Base-by-base conservation (phyloP, 306 rosid species). In the Trifolium repens region DNA sequence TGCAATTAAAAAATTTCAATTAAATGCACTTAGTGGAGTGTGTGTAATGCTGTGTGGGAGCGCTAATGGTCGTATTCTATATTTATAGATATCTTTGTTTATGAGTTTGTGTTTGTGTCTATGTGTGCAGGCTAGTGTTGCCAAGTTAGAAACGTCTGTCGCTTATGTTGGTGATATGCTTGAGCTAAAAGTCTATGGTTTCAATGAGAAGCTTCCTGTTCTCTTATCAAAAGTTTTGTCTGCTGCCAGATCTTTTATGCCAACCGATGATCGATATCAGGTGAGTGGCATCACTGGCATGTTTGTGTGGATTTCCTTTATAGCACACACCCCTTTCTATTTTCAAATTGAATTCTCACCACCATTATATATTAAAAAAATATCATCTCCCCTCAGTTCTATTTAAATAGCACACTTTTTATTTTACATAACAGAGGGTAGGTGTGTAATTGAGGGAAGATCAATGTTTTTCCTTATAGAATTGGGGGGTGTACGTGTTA, bases 91-190 rank as follows among this genome's bases (percentile, higher is more conserved):
- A 69, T 44, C 73, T 63, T 70, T 42, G 37, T 79, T 24, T 37
- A 42, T 72, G 69, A 66, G 11, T 63, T 14, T 43, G 16, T 19
- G 46, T 63, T 14, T 43, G 22, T 19, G 46, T 43, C 47, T 22
- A 14, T 81, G 68, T 19, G 5, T 81, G 86, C 90, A 94, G 98
- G 98, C 98, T 55, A 90, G 89, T 81, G 40, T 87, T 74, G 97
- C 98, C 83, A 94, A 91, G 89, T 85, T 94, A 84, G 96, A 90
- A 84, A 94, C 97, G 80, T 91, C 96, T n/a, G 96, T 91, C 37
- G 81, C 90, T 53, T 78, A 84, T 75, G 79, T 72, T 37, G 85
- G 89, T 40, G 98, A 94, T 86, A 89, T 85, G 81, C 85, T 94
- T 76, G 97, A 90, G 87, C 89, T 94, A 79, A 94, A 87, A 89